Base-by-base conservation (phyloP, 169 alveolate species). In the Eimeria maxima region DNA sequence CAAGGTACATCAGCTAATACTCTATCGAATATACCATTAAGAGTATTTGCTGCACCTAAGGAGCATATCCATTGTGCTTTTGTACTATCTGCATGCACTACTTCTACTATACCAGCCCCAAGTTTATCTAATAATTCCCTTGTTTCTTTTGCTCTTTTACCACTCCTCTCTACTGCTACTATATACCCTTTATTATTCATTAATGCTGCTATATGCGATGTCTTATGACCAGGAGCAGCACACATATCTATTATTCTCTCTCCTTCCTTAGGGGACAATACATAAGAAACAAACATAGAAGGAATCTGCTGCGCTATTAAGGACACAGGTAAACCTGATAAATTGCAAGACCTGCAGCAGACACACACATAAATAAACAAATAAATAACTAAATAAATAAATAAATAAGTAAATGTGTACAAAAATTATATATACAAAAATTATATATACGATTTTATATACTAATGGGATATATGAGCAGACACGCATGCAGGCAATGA, bases 1-100 rank as follows among this genome's bases (percentile, higher is more conserved):
- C 99, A 99, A 16, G 99, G 99, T 8, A 99, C 99, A 95, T 99
- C 99, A 42, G 98, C 97, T 45, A 99, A 96, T 57, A 98, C 99
- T 96, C 99, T 96, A 95, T 98, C 99, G 84, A 98, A 69, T 47
- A 97, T 96, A 24, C 47, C 55, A 5, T n/a, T 20, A 18, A 90
- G 80, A 18, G n/a, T n/a, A 13, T 10, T 16, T 13, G 86, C 86
- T 22, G 11, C 14, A 11, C 78, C 76, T 6, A 44, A 50, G 29
- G 93, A 44, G 84, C 93, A 69, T 20, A 18, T 47, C 93, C 93
- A 93, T 53, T 44, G 57, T 38, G 18, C 33, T 63, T 93, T 93
- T 33, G 95, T 63, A 67, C 95, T 90, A 27, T 90, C 94, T n/a
- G 63, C 95, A 33, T 63, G 84, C n/a, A 90, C 63, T 22, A 38